phyloP scores from a whole-genome alignment of 495 filamentous ascomycete genomes.

The Endocarpon pusillum region DNA sequence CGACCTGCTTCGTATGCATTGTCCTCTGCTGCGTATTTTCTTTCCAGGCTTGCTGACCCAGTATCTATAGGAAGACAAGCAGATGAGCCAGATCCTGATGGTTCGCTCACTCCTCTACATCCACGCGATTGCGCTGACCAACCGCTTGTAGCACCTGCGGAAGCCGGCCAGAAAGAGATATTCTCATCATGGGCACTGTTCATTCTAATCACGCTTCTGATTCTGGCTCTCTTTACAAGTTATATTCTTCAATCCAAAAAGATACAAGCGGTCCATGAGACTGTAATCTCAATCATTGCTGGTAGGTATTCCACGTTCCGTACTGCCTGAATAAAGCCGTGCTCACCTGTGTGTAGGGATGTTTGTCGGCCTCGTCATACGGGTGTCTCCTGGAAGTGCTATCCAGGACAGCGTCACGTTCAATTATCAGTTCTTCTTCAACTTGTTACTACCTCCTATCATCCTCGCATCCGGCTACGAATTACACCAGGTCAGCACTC shows the following conservation, averaged over 20 bases:
- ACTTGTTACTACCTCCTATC: conserved; percentile 89
- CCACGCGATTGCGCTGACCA: neutral
- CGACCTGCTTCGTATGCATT: too few species aligned
- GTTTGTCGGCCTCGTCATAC: conserved; percentile 81
- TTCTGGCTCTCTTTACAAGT: conserved; percentile 88
- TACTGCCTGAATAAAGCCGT: conserved; percentile 3
- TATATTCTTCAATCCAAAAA: conserved; percentile 89
- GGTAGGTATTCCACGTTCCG: conserved; percentile 35
- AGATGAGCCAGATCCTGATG: conserved; percentile 19
- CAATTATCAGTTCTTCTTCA: conserved; percentile 98
- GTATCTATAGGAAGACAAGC: conserved; percentile 14
- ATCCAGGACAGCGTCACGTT: conserved; percentile 84
- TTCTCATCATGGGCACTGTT: conserved; percentile 92
- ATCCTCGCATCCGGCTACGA: conserved; percentile 96
- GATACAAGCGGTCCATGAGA: conserved; percentile 95
- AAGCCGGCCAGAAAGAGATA: conserved; percentile 68
- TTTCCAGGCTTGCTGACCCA: conserved; percentile 3
- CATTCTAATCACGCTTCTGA: conserved; percentile 84
- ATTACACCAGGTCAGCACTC: conserved; percentile 52
- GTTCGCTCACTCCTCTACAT: conserved; percentile 6
- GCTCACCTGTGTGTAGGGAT: conserved; percentile 44
- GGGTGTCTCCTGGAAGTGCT: conserved; percentile 57
- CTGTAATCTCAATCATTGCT: conserved; percentile 93
- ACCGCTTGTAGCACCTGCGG: conserved; percentile 28
- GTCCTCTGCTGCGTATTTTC: conserved; percentile 1